Evolutionary conservation across 257 asterid genomes (phyloP), one percentile per base, ranked within the genome.

Genomic region (Linaria vulgaris): DNA sequence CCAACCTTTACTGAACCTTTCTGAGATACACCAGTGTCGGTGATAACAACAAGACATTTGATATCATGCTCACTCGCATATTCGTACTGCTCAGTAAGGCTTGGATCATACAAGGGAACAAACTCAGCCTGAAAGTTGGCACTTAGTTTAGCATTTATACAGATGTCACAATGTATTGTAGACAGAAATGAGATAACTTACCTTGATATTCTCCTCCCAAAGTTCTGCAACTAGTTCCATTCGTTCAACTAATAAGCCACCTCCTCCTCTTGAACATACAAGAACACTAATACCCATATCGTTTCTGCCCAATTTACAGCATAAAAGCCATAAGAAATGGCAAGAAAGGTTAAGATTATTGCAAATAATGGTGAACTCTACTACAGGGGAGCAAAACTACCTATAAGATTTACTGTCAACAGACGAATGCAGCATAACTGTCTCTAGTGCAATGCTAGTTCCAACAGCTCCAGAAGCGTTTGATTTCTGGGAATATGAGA

Each of bases 231-330:
- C 92, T 46, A 92, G 88, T 79, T 89, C 94, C 96, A 92, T 92
- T 69, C 99, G 95, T 81, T 92, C 97, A 50, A 70, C 70, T 59
- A 92, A 75, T 66, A 92, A 82, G 47, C 99, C 99, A 21, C 99
- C 99, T 1, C 99, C 99, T 67, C 97, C 99, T 85, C 97, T 80
- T 66, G 96, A 92, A 80, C 99, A 92, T 74, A 92, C 86, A 61
- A 92, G 97, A 63, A 89, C 74, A 15, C 71, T 83, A 17, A 68
- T 69, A 64, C 86, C 82, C 23, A 52, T 55, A 68, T 80, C 87
- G 77, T 78, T 74, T 72, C 97, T 88, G 88, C 63, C 63, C 52
- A 51, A 66, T 52, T 48, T 47, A 53, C 25, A 43, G 64, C 23
- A 22, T 47, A 52, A 74, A 59, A 69, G 20, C 45, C 44, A 55